Evolutionary conservation across 495 filamentous ascomycete genomes (phyloP), one percentile per base, ranked within the genome.

Genomic region (Aspergillus wentii): DNA sequence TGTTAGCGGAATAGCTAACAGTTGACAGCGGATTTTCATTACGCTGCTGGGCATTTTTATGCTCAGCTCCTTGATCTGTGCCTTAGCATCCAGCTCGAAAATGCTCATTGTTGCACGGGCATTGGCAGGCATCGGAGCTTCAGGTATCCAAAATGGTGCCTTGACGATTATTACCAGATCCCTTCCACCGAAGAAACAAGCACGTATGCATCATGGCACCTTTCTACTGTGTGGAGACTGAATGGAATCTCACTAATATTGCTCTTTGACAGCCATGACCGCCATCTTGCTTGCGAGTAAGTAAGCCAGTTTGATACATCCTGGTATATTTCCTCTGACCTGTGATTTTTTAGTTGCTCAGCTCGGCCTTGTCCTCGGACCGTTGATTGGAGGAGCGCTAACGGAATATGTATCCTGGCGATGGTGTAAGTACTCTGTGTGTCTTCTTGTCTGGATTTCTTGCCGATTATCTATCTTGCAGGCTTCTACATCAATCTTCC

Each of bases 401-500:
- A 82, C 80, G 0, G 52, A 73, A 27, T 69, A 76, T 30, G 57
- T 62, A 2, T 58, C 60, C 8, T 76, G 71, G 74, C 51, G 74
- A 43, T 78, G 72, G 72, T 76, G 74, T 72, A 62, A 33, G 61
- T 63, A 29, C 19, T 18, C 20, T 30, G 15, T 26, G 14, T 33
- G 18, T 30, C 19, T 30, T 17, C 14, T 6, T 33, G 17, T 16
- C 7, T 44, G 44, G 42, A 38, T 40, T 17, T 36, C 31, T 11
- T 35, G 15, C 17, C 26, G 21, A 40, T 23, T 9, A 31, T 45
- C 11, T 28, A 17, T 35, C n/a, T n/a, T 27, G n/a, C n/a, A 72
- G 62, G 79, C 50, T 82, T 83, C 50, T 83, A 78, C 45, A 73
- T 83, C 38, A 85, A 83, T 48, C 64, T 83, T 16, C 79, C 78